A percentile compares a stretch with the other conserved stretches of the same genome.
These are phyloP conservation scores for Fusarium mundagurra DNA, from an alignment of 2,329 filamentous ascomycete genomes.

Conservation along the genomic window DNA sequence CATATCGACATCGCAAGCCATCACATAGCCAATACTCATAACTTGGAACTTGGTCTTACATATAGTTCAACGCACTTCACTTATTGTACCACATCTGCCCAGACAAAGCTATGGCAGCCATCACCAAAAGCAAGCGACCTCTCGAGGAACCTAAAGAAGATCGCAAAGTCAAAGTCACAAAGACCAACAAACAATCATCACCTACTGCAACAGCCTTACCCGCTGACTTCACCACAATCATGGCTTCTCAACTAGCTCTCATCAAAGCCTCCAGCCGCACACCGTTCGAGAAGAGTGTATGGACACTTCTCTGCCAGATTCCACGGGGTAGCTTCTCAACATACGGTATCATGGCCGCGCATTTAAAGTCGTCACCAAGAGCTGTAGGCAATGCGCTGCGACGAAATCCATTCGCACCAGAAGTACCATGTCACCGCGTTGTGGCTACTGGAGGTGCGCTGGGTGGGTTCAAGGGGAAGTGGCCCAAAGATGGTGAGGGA, in stretches of 20 bases:
- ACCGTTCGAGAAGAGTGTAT: constrained; percentile 71
- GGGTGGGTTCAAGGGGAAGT: constrained; percentile 76
- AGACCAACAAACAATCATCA: constrained; percentile 8
- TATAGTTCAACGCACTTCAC: not conserved
- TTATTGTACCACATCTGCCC: not conserved
- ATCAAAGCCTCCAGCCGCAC: constrained; percentile 59
- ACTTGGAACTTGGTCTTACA: not conserved
- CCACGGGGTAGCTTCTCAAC: constrained; percentile 80
- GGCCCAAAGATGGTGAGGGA: constrained; percentile 68
- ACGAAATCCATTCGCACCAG: constrained; percentile 83
- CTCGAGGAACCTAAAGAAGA: constrained; percentile 29
- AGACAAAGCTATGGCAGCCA: constrained; percentile 18
- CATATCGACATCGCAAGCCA: not conserved
- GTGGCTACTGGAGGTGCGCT: constrained; percentile 77
- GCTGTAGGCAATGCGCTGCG: constrained; percentile 82
- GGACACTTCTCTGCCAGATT: constrained; percentile 78
- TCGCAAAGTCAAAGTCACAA: constrained; percentile 22
- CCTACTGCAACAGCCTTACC: not conserved
- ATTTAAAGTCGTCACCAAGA: constrained; percentile 75
- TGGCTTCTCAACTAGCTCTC: constrained; percentile 54
- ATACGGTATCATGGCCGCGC: constrained; percentile 76
- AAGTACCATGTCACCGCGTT: constrained; percentile 84
- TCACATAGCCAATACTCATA: not conserved
- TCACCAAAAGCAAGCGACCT: constrained; percentile 34
- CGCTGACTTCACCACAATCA: constrained; percentile 28